Conservation (phyloP, 2,329 filamentous ascomycete species). For the Trichoderma semiorbis region DNA sequence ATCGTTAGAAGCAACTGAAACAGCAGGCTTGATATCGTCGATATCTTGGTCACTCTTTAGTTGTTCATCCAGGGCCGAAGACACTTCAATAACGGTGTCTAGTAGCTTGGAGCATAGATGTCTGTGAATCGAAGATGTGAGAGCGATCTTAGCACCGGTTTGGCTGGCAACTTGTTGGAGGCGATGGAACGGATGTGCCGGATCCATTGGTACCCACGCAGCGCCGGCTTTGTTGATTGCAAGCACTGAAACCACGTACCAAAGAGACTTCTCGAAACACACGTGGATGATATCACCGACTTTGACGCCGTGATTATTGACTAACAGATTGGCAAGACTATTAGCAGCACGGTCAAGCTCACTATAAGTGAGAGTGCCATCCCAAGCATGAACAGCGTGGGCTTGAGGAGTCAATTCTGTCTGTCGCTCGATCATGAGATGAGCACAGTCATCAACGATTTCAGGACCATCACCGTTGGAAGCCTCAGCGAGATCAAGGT, state of each 20-base stretch:
- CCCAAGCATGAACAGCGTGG: constrained; percentile 22
- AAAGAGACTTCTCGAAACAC: constrained; percentile 23
- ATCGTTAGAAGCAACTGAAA: constrained; percentile 20
- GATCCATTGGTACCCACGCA: constrained; percentile 21
- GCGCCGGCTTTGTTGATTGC: constrained; percentile 18
- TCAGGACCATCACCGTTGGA: constrained; percentile 5
- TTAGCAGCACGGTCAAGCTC: constrained; percentile 20
- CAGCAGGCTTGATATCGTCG: constrained; percentile 21
- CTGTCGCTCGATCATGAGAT: neutral
- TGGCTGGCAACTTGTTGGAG: constrained; percentile 1
- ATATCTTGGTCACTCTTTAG: constrained; percentile 10
- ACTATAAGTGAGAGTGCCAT: constrained; percentile 21
- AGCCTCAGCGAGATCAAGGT: neutral
- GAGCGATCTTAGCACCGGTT: neutral
- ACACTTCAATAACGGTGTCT: neutral
- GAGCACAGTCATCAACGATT: constrained; percentile 6
- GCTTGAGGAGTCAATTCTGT: neutral
- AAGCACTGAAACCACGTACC: constrained; percentile 18
- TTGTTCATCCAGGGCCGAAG: neutral
- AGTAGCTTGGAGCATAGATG: constrained; percentile 15
- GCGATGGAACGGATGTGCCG: constrained; percentile 4
- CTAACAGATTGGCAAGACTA: constrained; percentile 1
- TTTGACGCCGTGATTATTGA: constrained; percentile 23
- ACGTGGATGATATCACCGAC: constrained; percentile 22
- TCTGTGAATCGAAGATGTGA: constrained; percentile 1